Conservation (phyloP, 805 yeast species). For the Teunomyces panamensis region DNA sequence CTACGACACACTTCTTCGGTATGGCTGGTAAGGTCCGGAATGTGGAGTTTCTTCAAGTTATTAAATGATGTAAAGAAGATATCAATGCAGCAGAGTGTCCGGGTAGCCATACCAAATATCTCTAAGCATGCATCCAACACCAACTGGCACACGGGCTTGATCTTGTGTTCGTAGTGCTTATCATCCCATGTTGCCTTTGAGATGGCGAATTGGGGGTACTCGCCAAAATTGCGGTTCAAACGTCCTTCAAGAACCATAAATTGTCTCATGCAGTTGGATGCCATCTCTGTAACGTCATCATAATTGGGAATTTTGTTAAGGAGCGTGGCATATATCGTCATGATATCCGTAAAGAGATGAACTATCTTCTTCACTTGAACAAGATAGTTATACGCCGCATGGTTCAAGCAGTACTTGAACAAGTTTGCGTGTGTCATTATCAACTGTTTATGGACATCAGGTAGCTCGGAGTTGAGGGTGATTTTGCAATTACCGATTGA, state of each 20-base stretch:
- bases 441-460: constrained; percentile 23
- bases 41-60: constrained; percentile 32
- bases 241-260: constrained; percentile 29
- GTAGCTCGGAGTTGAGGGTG: constrained; percentile 17
- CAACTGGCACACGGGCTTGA: constrained; percentile 11
- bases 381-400: constrained; percentile 24
- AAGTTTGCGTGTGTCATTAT: constrained; percentile 26
- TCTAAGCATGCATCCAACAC: constrained; percentile 10
- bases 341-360: constrained; percentile 35
- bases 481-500: constrained; percentile 35
- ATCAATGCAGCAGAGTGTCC: constrained; percentile 33
- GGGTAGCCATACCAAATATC: constrained; percentile 14
- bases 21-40: constrained; percentile 35
- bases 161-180: constrained; percentile 11
- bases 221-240: constrained; percentile 27
- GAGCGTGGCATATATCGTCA: constrained; percentile 39
- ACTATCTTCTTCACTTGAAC: constrained; percentile 29
- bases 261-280: constrained; percentile 17
- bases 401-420: constrained; percentile 34
- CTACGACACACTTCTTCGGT: constrained; percentile 26
- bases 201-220: constrained; percentile 4
- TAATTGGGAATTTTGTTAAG: constrained; percentile 38
- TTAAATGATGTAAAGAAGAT: constrained; percentile 37
- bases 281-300: constrained; percentile 38
- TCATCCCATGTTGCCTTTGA: constrained; percentile 16